Evolutionary conservation across 345 rosid species (phyloP).

Genomic region (Brassica rapa): DNA sequence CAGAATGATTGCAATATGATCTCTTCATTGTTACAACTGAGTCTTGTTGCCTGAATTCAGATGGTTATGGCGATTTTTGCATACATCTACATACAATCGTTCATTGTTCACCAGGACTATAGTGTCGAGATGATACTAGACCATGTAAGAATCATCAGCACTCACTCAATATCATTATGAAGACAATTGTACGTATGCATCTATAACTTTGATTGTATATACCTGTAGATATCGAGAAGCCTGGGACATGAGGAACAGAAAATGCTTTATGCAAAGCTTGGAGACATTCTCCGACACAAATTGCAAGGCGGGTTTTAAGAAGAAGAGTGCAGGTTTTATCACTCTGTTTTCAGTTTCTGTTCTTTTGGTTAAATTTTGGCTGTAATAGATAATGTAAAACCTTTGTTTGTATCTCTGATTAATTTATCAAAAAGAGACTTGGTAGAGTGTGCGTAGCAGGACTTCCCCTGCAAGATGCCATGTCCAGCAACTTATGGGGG

Average conservation of each 20-base stretch:
- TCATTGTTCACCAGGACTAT: constrained; percentile 63
- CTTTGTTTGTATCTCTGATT: constrained; percentile 10
- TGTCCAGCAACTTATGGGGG: constrained; percentile 21
- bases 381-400: constrained; percentile 14
- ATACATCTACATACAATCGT: constrained; percentile 88
- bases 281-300: constrained; percentile 63
- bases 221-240: constrained; percentile 57
- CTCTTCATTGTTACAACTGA: not conserved
- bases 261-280: constrained; percentile 60
- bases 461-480: not conserved
- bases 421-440: constrained; percentile 25
- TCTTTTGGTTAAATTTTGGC: constrained; percentile 7
- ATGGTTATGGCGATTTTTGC: constrained; percentile 97
- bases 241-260: constrained; percentile 78
- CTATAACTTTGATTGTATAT: not conserved
- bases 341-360: not conserved
- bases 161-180: not conserved
- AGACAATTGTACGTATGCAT: not conserved
- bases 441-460: not conserved
- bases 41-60: constrained; percentile 41
- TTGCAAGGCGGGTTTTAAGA: constrained; percentile 25
- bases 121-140: constrained; percentile 70
- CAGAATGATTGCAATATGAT: not conserved
- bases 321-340: not conserved
- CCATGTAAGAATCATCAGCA: constrained; percentile 50